These are phyloP conservation scores for Litchi chinensis DNA, from an alignment of 345 rosid genomes.

Conservation along the genomic window DNA sequence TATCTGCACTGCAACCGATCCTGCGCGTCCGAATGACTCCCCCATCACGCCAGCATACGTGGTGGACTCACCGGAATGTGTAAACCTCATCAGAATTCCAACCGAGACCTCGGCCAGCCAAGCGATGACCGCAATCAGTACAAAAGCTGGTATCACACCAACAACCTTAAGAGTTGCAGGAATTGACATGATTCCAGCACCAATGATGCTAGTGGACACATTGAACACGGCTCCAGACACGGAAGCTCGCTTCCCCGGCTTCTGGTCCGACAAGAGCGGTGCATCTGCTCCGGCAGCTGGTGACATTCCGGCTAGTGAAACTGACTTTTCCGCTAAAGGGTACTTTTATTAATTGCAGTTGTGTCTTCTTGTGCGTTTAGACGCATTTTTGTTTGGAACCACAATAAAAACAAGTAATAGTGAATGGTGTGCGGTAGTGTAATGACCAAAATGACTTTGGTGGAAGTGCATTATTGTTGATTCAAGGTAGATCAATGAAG, in stretches of 20 bases:
- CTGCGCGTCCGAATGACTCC: constrained; percentile 74
- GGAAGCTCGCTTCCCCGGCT: constrained; percentile 41
- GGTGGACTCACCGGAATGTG: constrained; percentile 55
- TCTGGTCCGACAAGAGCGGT: constrained; percentile 35
- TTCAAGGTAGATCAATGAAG: background rate
- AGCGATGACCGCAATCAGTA: constrained; percentile 53
- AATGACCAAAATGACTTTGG: constrained; percentile 12
- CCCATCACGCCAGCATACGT: constrained; percentile 85
- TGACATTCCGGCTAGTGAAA: constrained; percentile 16
- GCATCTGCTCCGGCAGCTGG: constrained; percentile 43
- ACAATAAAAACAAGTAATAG: background rate
- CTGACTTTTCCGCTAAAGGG: constrained; percentile 5
- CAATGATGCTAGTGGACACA: constrained; percentile 78
- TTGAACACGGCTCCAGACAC: constrained; percentile 84
- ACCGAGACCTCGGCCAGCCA: constrained; percentile 75
- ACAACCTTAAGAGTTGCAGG: constrained; percentile 84
- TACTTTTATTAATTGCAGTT: background rate
- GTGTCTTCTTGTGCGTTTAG: constrained; percentile 32
- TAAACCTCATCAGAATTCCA: constrained; percentile 67
- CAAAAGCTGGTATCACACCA: constrained; percentile 77
- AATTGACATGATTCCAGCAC: constrained; percentile 93
- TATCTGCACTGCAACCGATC: constrained; percentile 58
- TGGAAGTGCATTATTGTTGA: background rate
- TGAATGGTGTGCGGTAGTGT: no score
- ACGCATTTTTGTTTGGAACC: background rate